Conservation (phyloP, 108 stramenopile genomes). For the Conticribra weissflogii region DNA sequence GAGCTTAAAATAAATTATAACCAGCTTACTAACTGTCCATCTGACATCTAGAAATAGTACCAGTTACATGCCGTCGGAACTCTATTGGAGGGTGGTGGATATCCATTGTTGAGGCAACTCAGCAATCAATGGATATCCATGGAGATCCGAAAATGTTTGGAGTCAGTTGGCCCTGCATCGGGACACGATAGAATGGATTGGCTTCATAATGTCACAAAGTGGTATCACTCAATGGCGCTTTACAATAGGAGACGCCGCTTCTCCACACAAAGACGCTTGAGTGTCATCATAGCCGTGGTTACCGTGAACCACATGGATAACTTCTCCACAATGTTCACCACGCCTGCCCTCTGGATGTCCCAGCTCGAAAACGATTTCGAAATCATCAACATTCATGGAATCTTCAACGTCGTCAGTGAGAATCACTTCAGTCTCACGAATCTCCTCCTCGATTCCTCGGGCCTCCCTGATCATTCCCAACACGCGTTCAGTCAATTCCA, state of each 20-base stretch:
- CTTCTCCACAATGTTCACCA: background rate
- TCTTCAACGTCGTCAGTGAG: constrained; percentile 26
- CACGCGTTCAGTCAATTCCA: constrained; percentile 19
- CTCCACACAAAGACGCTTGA: background rate
- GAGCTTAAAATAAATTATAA: too few relatives aligned
- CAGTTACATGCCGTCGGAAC: too few relatives aligned
- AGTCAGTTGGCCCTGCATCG: too few relatives aligned
- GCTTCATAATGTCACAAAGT: background rate
- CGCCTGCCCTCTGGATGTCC: background rate
- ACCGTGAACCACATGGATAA: background rate
- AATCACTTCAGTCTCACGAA: constrained; percentile 24
- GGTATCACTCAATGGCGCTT: background rate
- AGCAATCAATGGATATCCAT: too few relatives aligned
- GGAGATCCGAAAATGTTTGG: too few relatives aligned
- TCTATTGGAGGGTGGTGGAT: too few relatives aligned
- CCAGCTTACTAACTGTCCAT: too few relatives aligned
- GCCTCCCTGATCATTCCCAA: constrained; percentile 12
- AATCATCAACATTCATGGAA: background rate
- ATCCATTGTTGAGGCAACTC: too few relatives aligned
- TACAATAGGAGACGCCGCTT: background rate
- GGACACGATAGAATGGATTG: background rate
- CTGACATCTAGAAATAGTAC: too few relatives aligned
- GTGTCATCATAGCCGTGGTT: background rate
- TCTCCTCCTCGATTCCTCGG: constrained; percentile 23
- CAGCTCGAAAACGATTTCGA: background rate